Evolutionary conservation across 305 asterid genomes (phyloP).

Genomic region (Fraxinus sp.): DNA sequence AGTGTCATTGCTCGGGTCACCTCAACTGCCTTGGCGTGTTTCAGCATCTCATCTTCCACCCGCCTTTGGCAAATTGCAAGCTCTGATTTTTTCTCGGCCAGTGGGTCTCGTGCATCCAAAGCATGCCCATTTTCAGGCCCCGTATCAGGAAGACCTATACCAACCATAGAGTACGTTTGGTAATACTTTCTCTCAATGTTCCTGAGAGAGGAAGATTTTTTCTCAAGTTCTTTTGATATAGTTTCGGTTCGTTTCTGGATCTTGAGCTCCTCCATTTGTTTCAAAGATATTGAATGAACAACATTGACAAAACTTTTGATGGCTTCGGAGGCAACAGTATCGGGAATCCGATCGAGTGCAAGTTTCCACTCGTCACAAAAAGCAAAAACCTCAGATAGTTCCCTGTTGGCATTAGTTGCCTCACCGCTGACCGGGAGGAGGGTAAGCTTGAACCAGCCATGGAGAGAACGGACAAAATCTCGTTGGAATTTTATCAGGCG

Average conservation of each 20-base stretch:
- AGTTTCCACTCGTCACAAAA: constrained; percentile 94
- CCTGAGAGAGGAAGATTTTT: constrained; percentile 71
- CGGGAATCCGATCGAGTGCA: constrained; percentile 79
- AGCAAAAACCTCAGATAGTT: constrained; percentile 46
- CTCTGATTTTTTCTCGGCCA: constrained; percentile 80
- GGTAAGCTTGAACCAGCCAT: constrained; percentile 90
- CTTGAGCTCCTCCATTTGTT: constrained; percentile 80
- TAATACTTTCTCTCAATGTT: constrained; percentile 81
- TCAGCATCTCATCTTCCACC: constrained; percentile 87
- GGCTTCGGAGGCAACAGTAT: constrained; percentile 92
- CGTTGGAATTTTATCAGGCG: constrained; percentile 72
- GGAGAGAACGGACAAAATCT: constrained; percentile 67
- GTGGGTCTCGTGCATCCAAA: constrained; percentile 79
- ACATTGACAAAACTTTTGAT: constrained; percentile 89
- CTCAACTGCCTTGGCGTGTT: constrained; percentile 77
- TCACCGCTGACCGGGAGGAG: constrained; percentile 58
- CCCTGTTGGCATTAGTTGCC: constrained; percentile 29
- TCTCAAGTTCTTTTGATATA: constrained; percentile 84
- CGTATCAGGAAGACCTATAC: constrained; percentile 64
- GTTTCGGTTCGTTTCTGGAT: constrained; percentile 67
- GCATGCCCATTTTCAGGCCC: constrained; percentile 58
- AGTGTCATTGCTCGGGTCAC: constrained; percentile 94
- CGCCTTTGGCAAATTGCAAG: constrained; percentile 73
- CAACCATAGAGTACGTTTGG: constrained; percentile 78
- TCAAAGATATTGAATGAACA: constrained; percentile 68